Percentiles rank a stretch among this genome's conserved stretches.
These are phyloP conservation scores for Delitschia confertaspora DNA, from an alignment of 495 filamentous ascomycete species.

Conservation along the genomic window DNA sequence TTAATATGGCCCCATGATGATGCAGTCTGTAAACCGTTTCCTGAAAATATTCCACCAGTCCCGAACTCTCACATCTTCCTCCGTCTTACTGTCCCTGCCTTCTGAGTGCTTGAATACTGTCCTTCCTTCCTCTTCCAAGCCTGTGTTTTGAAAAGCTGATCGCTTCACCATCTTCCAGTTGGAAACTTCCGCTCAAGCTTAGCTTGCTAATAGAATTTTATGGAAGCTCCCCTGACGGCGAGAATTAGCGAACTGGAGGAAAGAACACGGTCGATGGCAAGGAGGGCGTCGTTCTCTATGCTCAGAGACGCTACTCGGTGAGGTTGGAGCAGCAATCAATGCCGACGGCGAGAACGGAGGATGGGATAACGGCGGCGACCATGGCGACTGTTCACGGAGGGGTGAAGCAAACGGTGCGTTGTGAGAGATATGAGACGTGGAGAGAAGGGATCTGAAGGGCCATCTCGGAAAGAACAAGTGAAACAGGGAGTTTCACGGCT, in stretches of 20 bases:
- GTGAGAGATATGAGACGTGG: no score
- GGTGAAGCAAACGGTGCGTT: no score
- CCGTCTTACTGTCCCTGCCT: neutral
- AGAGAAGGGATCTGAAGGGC: no score
- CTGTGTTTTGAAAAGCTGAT: no score
- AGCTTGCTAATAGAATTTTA: slow-evolving; percentile 22
- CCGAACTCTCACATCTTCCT: slow-evolving; percentile 10
- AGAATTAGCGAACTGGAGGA: slow-evolving; percentile 20
- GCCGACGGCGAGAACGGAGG: slow-evolving; percentile 13
- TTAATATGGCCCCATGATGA: slow-evolving; percentile 23
- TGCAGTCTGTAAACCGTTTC: slow-evolving; percentile 26
- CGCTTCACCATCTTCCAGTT: slow-evolving; percentile 12
- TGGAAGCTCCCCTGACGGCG: slow-evolving; percentile 6
- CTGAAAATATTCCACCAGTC: slow-evolving; percentile 20
- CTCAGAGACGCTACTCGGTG: slow-evolving; percentile 19
- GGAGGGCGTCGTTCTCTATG: slow-evolving; percentile 6
- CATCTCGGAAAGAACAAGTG: no score
- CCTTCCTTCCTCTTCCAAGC: neutral
- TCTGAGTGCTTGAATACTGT: no score
- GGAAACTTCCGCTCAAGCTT: slow-evolving; percentile 17
- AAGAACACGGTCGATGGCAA: slow-evolving; percentile 22
- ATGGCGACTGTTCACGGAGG: no score
- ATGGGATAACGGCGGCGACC: slow-evolving; percentile 7
- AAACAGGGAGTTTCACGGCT: no score
- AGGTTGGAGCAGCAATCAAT: slow-evolving; percentile 20